Conservation (phyloP, 2,329 filamentous ascomycete genomes). For the Hypoxylon sp. region DNA sequence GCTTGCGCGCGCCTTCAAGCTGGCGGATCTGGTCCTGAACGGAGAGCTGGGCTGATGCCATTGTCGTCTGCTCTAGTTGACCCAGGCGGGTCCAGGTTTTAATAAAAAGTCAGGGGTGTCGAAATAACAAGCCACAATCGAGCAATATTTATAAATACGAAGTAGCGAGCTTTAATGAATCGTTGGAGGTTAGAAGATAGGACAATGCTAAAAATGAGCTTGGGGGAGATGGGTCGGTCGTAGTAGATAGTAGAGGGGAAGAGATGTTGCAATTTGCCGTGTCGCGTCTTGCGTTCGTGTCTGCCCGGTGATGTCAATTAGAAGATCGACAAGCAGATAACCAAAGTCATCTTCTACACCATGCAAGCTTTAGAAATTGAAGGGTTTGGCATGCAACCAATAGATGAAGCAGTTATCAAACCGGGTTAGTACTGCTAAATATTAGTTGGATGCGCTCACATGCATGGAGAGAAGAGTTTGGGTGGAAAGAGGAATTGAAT, state of each 20-base stretch:
- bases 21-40: slow-evolving; percentile 83
- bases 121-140: background rate
- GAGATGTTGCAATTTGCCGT: slow-evolving; percentile 5
- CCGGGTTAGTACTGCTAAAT: no score
- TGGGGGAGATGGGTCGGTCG: background rate
- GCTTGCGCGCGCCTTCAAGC: slow-evolving; percentile 87
- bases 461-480: background rate
- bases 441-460: background rate
- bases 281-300: slow-evolving; percentile 23
- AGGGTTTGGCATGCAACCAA: background rate
- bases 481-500: background rate
- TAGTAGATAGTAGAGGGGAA: background rate
- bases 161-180: background rate
- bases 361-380: slow-evolving; percentile 11
- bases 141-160: slow-evolving; percentile 8
- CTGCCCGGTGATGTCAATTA: slow-evolving; percentile 40
- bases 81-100: slow-evolving; percentile 17
- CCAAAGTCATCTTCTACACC: slow-evolving; percentile 19
- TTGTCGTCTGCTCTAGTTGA: slow-evolving; percentile 46
- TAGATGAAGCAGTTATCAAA: no score
- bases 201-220: background rate
- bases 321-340: slow-evolving; percentile 29
- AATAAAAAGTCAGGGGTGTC: background rate
- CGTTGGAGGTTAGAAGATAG: background rate
- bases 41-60: slow-evolving; percentile 63